Base-by-base conservation (phyloP, 345 rosid species). In the Salix caprea region DNA sequence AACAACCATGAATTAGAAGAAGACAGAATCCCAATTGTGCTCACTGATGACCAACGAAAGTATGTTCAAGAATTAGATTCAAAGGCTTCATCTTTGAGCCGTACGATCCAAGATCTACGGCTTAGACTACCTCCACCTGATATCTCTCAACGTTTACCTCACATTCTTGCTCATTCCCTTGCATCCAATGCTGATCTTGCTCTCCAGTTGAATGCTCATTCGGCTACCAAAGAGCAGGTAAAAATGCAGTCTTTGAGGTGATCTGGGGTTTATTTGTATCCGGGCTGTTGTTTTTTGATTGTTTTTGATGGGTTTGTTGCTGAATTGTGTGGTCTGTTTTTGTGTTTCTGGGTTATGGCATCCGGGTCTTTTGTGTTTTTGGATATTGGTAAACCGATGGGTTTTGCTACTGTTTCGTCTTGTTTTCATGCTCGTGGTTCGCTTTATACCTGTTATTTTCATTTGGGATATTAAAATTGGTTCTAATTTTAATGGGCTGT, bases 131-230 rank as follows among this genome's bases (percentile, higher is more conserved):
- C 97, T 72, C 97, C 97, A 28, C 89, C 90, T 23, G 97, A 93
- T 70, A 90, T 93, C 83, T 85, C 97, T 54, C 91, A 89, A 84
- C 97, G 98, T 56, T 92, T 93, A 42, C 99, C 97, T 79, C 90
- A 91, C 83, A 92, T 95, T 58, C 94, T 84, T 50, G 97, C 99
- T 65, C 97, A 91, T 84, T 96, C 98, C 56, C 85, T 96, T 76
- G 98, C 98, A 52, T 96, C 97, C 78, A 90, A 88, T 75, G 97
- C 94, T 4, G 98, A 96, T 65, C 89, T 95, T 70, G 92, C 97
- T 66, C 92, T 89, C 77, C 99, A 95, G 86, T 83, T 95, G 78
- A 94, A 91, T 80, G 87, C 99, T 76, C 99, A 95, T 82, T 90
- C 98, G 50, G 82, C 99, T 77, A 96, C 98, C 64, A 92, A 93